Percentiles rank a stretch among this genome's conserved stretches.
These are phyloP conservation scores for Calonectria multiphialidica DNA, from an alignment of 2,329 filamentous ascomycete species.

Conservation along the genomic window DNA sequence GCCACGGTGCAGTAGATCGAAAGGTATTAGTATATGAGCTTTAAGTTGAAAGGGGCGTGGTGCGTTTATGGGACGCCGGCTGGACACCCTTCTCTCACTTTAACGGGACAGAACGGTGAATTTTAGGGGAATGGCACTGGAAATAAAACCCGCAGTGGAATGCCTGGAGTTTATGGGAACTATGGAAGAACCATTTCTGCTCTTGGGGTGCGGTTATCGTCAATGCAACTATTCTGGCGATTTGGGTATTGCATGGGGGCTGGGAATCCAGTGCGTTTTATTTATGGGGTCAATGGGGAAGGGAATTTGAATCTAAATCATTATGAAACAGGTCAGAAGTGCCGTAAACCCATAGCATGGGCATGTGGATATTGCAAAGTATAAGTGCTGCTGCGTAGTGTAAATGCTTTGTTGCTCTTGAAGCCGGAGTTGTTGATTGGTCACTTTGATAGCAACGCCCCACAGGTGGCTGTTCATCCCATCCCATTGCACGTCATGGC, in stretches of 20 bases:
- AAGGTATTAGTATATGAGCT: background rate
- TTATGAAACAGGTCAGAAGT: background rate
- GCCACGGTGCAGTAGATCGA: background rate
- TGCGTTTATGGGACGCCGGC: background rate
- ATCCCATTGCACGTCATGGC: background rate
- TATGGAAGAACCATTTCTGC: background rate
- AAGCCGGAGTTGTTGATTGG: constrained; percentile 37
- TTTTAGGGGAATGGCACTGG: background rate
- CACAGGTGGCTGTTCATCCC: constrained; percentile 25
- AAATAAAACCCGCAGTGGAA: too few species aligned
- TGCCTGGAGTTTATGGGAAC: background rate
- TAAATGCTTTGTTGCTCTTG: background rate
- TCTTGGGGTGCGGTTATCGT: background rate
- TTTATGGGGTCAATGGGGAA: background rate
- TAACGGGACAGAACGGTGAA: background rate
- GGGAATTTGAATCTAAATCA: background rate
- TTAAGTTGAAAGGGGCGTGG: background rate
- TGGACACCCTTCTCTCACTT: background rate
- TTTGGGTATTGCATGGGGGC: background rate
- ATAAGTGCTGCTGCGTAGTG: background rate
- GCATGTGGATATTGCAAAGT: background rate
- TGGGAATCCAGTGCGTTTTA: background rate
- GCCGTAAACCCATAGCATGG: background rate
- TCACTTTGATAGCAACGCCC: constrained; percentile 47
- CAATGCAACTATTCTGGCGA: background rate